Base-by-base conservation (phyloP, 257 asterid species). In the Anisodus acutangulus region DNA sequence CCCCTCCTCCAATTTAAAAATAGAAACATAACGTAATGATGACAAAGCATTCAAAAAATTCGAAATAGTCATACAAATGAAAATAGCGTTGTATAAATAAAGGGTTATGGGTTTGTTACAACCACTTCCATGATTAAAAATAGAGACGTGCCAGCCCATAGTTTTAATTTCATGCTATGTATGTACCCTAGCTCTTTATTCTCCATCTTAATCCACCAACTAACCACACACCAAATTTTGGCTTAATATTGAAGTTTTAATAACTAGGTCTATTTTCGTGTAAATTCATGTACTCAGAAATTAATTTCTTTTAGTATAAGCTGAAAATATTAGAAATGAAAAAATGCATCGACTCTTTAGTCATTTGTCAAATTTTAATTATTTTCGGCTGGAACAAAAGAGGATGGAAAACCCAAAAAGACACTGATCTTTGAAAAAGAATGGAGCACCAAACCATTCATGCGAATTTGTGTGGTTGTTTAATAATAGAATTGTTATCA, bases 51-150 rank as follows among this genome's bases (percentile, higher is more conserved):
- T 70, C 7, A 8, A 43, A 41, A 70, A 41, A 2, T 3, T 70
- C 0, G 16, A 43, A 17, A 70, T 43, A 70, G 22, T 41, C 57
- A 70, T 10, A 64, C 2, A 67, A 41, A 7, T 68, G 4, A 70
- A 43, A 70, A 39, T 69, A 15, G 11, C 13, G 16, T 70, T 16
- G 9, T 70, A 70, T 43, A 71, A 71, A 71, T 71, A 71, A 10
- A 16, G 37, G 39, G 43, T 22, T 43, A 43, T 9, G 49, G 3
- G 84, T 79, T 85, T 22, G 87, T 80, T 68, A 59, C 74, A 85
- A 80, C 87, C 62, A 85, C 87, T 57, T 80, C 74, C 19, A 85
- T 80, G 63, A 85, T 80, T 80, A 47, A 81, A 22, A 81, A 26
- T n/a, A 59, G 3, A 49, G 41, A 22, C 41, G 2, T 80, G 57